Evolutionary conservation across 2,329 filamentous ascomycete genomes (phyloP).

Genomic region (Exophiala sp.): DNA sequence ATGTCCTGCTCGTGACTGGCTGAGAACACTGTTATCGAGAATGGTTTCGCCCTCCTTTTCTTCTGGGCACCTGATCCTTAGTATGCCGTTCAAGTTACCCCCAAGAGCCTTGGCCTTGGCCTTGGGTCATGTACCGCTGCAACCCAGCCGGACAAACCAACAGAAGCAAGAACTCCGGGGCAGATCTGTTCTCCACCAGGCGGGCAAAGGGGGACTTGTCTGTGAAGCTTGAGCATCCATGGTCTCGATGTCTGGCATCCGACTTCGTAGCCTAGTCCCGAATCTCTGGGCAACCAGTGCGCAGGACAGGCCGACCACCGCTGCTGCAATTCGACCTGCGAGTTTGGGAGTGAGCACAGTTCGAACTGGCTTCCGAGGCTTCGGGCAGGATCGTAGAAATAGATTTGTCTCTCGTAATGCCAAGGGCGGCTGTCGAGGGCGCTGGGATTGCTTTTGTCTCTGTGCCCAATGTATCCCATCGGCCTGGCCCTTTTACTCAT

Average conservation of each 20-base stretch:
- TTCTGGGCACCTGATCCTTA: not conserved
- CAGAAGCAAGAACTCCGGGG: not conserved
- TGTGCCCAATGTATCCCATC: not conserved
- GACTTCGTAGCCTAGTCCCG: too few species aligned
- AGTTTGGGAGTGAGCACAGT: not conserved
- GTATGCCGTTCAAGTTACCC: constrained; percentile 3
- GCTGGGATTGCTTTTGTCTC: constrained; percentile 14
- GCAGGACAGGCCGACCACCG: too few species aligned
- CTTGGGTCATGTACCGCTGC: not conserved
- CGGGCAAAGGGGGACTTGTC: not conserved
- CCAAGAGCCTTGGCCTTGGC: constrained; percentile 5
- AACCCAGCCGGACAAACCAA: constrained; percentile 6
- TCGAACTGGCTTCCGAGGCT: not conserved
- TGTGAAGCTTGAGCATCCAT: not conserved
- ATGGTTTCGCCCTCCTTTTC: not conserved
- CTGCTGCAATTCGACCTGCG: not conserved
- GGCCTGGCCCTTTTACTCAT: constrained; percentile 10
- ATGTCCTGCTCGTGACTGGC: not conserved
- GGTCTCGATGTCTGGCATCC: not conserved
- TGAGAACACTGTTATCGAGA: constrained; percentile 11
- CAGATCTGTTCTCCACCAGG: not conserved
- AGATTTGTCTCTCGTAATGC: constrained; percentile 24
- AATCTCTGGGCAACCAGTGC: too few species aligned
- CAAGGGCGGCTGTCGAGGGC: constrained; percentile 12
- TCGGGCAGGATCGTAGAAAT: not conserved